These are phyloP conservation scores for Pseudocercospora vitis DNA, from an alignment of 2,329 filamentous ascomycete species.

Conservation along the genomic window DNA sequence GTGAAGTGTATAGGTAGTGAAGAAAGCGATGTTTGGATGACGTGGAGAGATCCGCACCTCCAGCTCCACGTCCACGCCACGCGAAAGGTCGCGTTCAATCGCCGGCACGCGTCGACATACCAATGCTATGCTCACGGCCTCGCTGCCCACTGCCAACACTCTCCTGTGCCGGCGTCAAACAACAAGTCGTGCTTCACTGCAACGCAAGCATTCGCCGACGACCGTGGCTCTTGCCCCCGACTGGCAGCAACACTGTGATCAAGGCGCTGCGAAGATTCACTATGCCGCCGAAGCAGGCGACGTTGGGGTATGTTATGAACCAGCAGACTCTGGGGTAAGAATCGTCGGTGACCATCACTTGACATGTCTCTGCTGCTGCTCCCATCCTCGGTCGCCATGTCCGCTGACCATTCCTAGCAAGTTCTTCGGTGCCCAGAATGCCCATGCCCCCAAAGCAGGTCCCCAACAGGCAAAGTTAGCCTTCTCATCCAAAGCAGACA, in stretches of 20 bases:
- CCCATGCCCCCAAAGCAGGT: constrained; percentile 57
- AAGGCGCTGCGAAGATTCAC: constrained; percentile 3
- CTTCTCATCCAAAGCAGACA: constrained; percentile 55
- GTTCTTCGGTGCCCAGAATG: constrained; percentile 73
- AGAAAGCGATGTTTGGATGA: too few relatives aligned
- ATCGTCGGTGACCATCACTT: constrained; percentile 35
- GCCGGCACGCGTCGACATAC: too few relatives aligned
- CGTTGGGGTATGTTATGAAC: constrained; percentile 80
- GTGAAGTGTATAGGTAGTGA: too few relatives aligned
- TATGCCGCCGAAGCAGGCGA: constrained; percentile 68
- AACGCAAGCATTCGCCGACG: constrained; percentile 14
- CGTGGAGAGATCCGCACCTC: too few relatives aligned
- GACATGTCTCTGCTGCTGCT: too few relatives aligned
- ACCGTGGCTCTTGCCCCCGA: constrained; percentile 12
- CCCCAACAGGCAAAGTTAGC: constrained; percentile 76
- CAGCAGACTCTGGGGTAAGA: constrained; percentile 71
- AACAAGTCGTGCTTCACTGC: constrained; percentile 7
- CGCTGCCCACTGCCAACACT: too few relatives aligned
- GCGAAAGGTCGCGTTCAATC: too few relatives aligned
- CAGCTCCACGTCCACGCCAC: too few relatives aligned
- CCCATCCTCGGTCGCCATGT: background rate
- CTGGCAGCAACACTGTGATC: constrained; percentile 9
- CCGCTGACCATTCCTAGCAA: constrained; percentile 61
- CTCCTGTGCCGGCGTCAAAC: constrained; percentile 21
- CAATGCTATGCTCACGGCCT: too few relatives aligned